phyloP scores from a whole-genome alignment of 805 yeast species.

The Vanderwaltozyma tropicalis region DNA sequence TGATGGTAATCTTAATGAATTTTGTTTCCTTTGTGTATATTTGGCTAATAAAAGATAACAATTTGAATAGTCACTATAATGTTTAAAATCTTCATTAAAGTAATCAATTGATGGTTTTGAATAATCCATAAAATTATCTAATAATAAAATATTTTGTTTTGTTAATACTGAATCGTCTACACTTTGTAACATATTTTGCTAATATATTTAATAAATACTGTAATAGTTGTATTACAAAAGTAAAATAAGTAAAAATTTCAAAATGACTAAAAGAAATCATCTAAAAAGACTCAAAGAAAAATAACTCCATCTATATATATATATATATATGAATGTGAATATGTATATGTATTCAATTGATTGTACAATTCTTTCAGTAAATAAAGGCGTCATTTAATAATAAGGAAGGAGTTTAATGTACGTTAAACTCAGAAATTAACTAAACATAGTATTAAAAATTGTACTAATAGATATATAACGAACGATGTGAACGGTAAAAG shows the following conservation, averaged over 20 bases:
- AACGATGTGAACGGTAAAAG: too few relatives aligned
- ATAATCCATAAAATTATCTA: constrained; percentile 27
- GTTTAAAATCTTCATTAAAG: constrained; percentile 6
- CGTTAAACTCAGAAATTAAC: too few relatives aligned
- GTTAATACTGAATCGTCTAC: constrained; percentile 26
- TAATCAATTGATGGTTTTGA: constrained; percentile 23
- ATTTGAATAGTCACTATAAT: background rate
- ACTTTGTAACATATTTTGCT: too few relatives aligned
- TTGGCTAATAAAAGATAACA: background rate
- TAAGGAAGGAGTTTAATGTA: too few relatives aligned
- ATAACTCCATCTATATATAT: background rate
- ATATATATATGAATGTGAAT: background rate
- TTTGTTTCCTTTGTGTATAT: background rate
- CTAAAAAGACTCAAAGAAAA: background rate
- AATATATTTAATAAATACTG: too few relatives aligned
- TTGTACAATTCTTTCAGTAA: too few relatives aligned
- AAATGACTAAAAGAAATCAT: too few relatives aligned
- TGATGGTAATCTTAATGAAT: constrained; percentile 13
- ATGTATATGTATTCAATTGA: background rate
- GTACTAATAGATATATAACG: too few relatives aligned
- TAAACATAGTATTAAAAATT: too few relatives aligned
- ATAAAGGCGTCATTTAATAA: too few relatives aligned
- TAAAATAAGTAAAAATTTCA: too few relatives aligned
- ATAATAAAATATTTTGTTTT: constrained; percentile 20
- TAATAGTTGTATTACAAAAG: too few relatives aligned